These are phyloP conservation scores for Fagus crenata DNA, from an alignment of 306 rosid genomes.

Conservation along the genomic window DNA sequence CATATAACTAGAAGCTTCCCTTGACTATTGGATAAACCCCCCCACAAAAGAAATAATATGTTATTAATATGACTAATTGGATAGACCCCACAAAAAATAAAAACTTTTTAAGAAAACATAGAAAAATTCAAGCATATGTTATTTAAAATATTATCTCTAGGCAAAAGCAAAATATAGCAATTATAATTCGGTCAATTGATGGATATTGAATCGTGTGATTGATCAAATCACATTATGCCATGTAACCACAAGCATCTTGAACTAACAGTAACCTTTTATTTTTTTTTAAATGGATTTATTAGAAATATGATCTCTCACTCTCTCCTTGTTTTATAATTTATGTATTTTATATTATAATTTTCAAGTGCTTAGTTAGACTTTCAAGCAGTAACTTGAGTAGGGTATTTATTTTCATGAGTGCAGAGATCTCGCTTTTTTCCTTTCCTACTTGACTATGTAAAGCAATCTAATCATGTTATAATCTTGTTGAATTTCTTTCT, in stretches of 20 bases:
- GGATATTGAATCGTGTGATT: background rate
- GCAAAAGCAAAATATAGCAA: background rate
- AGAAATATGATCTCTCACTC: background rate
- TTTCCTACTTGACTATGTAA: background rate
- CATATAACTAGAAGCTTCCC: slow-evolving; percentile 15
- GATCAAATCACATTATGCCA: background rate
- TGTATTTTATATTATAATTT: too few relatives aligned
- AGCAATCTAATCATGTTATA: too few relatives aligned
- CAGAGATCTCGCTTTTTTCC: slow-evolving; percentile 1
- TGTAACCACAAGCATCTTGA: too few relatives aligned
- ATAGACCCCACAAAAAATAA: slow-evolving; percentile 1
- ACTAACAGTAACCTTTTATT: too few relatives aligned
- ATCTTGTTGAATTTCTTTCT: too few relatives aligned
- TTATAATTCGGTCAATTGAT: background rate
- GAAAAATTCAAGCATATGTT: background rate
- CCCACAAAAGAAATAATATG: background rate
- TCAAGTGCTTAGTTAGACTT: background rate
- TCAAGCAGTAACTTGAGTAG: background rate
- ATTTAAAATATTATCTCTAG: background rate
- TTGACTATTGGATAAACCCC: slow-evolving; percentile 7
- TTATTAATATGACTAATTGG: background rate
- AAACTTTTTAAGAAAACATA: background rate
- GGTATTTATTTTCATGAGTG: background rate
- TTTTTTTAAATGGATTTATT: too few relatives aligned
- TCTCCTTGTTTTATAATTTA: background rate